Conservation (phyloP, 805 yeast species). For the Clavispora vitiphila region DNA sequence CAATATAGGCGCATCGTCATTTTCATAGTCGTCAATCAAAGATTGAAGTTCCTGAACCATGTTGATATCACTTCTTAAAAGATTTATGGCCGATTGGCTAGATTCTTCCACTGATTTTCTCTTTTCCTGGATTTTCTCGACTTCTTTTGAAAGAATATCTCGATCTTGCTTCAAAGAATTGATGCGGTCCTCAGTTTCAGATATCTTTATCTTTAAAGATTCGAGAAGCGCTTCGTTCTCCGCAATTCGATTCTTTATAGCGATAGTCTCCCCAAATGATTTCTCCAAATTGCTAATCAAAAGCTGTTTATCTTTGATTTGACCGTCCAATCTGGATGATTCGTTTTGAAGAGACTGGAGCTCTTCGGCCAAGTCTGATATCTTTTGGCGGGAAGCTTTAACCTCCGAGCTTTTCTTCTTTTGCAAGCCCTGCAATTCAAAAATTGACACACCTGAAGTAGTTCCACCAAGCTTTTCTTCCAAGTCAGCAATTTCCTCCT, state of each 20-base stretch:
- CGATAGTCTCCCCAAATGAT: slow-evolving; percentile 43
- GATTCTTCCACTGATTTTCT: neutral
- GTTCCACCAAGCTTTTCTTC: slow-evolving; percentile 9
- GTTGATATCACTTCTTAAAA: neutral
- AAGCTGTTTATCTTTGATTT: slow-evolving; percentile 49
- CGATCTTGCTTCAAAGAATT: slow-evolving; percentile 3
- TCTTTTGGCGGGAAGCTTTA: slow-evolving; percentile 33
- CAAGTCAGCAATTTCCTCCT: neutral
- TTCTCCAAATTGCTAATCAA: slow-evolving; percentile 50
- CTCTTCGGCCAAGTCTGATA: slow-evolving; percentile 29
- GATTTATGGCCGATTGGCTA: neutral
- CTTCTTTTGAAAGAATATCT: slow-evolving; percentile 1
- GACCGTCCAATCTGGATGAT: slow-evolving; percentile 41
- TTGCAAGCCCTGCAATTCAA: slow-evolving; percentile 44
- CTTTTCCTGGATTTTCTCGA: slow-evolving; percentile 5
- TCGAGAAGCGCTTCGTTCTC: slow-evolving; percentile 24
- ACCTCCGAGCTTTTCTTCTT: slow-evolving; percentile 33
- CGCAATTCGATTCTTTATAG: slow-evolving; percentile 32
- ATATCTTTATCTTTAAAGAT: slow-evolving; percentile 10
- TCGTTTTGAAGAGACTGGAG: slow-evolving; percentile 44
- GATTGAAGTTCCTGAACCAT: slow-evolving; percentile 4
- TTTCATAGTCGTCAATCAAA: slow-evolving; percentile 17
- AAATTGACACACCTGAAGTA: slow-evolving; percentile 23
- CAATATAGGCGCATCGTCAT: slow-evolving; percentile 16
- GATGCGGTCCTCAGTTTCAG: slow-evolving; percentile 3